Evolutionary conservation across 768 basidiomycete genomes (phyloP), one percentile per base, ranked within the genome.

Genomic region (Serendipita sp.): DNA sequence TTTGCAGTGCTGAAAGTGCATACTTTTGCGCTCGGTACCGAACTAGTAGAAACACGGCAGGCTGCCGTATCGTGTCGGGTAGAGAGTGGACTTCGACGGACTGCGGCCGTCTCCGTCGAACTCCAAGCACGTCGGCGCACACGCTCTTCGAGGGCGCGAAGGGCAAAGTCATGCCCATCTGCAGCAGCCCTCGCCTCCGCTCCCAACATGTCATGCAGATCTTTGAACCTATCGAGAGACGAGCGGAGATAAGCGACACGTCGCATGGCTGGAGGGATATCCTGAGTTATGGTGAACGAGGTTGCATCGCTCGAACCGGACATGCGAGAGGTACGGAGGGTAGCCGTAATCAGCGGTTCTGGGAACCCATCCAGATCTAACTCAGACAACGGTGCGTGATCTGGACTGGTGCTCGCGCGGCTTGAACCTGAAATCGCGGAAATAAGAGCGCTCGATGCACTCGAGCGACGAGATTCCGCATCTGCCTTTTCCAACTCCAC

Each of bases 401-500:
- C 24, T 8, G n/a, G 48, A n/a, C 24, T 28, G 16, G 56, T 28
- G 35, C 56, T 60, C 16, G 56, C 56, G n/a, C 28, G 56, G 28
- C 56, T 60, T 8, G 56, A 60, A 8, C 24, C 56, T 8, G 56
- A 60, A n/a, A 60, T 60, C 10, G 56, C 56, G 34, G 56, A 60
- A n/a, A 37, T 35, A 8, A 37, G 34, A 11, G 35, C 35, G n/a
- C 56, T 60, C 10, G 56, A 60, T 4, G 56, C 56, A 37, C 56
- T 60, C 10, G 56, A 60, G 10, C 56, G 56, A 30, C 56, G 24
- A 60, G 56, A 60, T 24, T 60, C 56, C n/a, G 18, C 32, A 32
- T 53, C 48, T 18, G 18, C 32, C 56, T 30, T 60, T 16, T 30
- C 35, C 16, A 10, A 30, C 16, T 28, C 35, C 24, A 37, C 56